Evolutionary conservation across 805 yeast genomes (phyloP), one percentile per base, ranked within the genome.

Genomic region (Candida maesae): DNA sequence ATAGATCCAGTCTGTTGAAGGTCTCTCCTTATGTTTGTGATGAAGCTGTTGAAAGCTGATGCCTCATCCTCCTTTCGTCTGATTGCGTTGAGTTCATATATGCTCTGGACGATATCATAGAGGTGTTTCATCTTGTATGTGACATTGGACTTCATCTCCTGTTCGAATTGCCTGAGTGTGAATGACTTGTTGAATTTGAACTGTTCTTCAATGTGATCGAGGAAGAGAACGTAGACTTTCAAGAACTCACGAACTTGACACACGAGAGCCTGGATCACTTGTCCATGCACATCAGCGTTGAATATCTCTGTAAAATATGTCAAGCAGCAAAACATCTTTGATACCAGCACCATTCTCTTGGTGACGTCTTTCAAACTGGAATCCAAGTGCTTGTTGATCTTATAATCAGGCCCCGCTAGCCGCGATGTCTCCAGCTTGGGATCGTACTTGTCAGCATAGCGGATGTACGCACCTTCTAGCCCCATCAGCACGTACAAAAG

Each of bases 381-480:
- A 53, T 87, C 95, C 52, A 93, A 65, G 43, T 76, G 78, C 49
- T 78, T 82, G 31, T 84, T 81, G 19, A 88, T 74, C 46, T 78
- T 73, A 60, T 74, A 89, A 44, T 83, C 91, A 1, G 95, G 95
- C 0, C 95, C 95, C 12, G 58, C 59, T 4, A 82, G 61, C 33
- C 73, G 59, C 25, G 71, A 67, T 12, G 62, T 65, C 9, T 59
- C 64, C 10, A 48, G 28, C 14, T 39, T 34, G 0, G 80, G 79
- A 51, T 78, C 76, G 54, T 76, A 86, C 16, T 70, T 67, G 32
- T 78, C 83, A 24, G 81, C 72, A 56, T 74, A 87, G 33, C 89
- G 67, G 26, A 91, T 76, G 55, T 84, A 87, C 16, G 70, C 68
- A 1, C 97, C 97, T 59, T 89, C 95, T 20, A 73, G 61, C 0